These are phyloP conservation scores for Hymenoscyphus albidus DNA, from an alignment of 2,329 filamentous ascomycete genomes.

Conservation along the genomic window DNA sequence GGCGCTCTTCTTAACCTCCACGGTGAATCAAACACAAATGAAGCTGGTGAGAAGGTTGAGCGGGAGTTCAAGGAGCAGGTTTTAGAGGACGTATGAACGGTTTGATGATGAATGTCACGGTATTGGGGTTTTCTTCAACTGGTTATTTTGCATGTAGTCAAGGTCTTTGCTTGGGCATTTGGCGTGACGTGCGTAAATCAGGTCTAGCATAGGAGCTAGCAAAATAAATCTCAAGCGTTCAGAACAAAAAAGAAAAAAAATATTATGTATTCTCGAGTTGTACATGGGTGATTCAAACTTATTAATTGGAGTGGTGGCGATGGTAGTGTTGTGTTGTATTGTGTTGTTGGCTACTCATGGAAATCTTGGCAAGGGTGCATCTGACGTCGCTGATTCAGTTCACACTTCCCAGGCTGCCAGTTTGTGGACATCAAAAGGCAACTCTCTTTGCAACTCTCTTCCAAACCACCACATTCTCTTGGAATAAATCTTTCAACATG, in stretches of 20 bases:
- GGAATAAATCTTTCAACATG: constrained; percentile 31
- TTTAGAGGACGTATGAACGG: constrained; percentile 82
- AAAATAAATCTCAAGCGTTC: constrained; percentile 32
- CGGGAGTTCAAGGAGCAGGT: constrained; percentile 99
- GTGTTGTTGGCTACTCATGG: neutral
- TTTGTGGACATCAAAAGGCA: neutral
- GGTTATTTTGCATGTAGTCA: constrained; percentile 36
- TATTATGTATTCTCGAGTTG: neutral
- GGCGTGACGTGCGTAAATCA: constrained; percentile 33
- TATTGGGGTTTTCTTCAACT: constrained; percentile 30
- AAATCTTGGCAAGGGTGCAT: constrained; percentile 20
- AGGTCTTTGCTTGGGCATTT: constrained; percentile 35
- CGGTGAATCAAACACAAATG: constrained; percentile 93
- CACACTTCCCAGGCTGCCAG: constrained; percentile 3
- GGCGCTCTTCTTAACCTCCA: constrained; percentile 94
- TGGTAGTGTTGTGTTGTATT: constrained; percentile 5
- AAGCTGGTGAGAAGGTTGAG: constrained; percentile 98
- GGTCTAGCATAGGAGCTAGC: constrained; percentile 34
- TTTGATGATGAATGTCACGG: constrained; percentile 21
- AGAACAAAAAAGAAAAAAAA: constrained; percentile 22
- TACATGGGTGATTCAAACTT: constrained; percentile 9
- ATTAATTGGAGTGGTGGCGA: neutral
- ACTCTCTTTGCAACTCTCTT: neutral
- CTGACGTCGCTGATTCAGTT: constrained; percentile 19
- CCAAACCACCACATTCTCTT: constrained; percentile 17